Evolutionary conservation across 495 filamentous ascomycete species (phyloP), one percentile per base, ranked within the genome.

Genomic region (Bryoglossum gracile): DNA sequence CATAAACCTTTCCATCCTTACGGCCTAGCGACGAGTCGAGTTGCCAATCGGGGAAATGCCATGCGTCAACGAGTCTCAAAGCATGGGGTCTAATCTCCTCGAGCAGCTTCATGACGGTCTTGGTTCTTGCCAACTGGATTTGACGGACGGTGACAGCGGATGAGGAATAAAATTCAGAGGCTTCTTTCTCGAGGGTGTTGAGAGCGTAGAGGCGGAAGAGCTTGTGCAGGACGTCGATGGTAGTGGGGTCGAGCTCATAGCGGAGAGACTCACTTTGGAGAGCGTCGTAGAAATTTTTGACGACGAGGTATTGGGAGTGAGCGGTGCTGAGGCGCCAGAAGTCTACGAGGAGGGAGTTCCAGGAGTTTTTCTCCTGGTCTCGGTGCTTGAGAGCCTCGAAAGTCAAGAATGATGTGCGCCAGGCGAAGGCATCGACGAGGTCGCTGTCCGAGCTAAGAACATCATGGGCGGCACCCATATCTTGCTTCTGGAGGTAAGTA

Each of bases 261-360:
- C 32, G 22, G 55, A 59, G 5, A 59, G 55, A 44, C 69, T 65
- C 24, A 69, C 53, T n/a, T 66, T 65, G 70, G 35, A 86, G 72
- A n/a, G 80, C 75, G 11, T 80, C 74, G 67, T 84, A 75, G 68
- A 86, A 86, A 67, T 81, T 82, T 66, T 80, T 83, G 24, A 85
- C 80, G 0, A 83, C 68, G 17, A 84, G 66, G 56, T 84, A 84
- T 61, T 86, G 80, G 4, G 77, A 80, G 58, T 84, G 80, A 6
- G 82, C 80, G 3, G 78, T 83, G 30, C 72, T 78, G 13, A 85
- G 69, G 19, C 82, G 77, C 74, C 80, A 84, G 70, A 86, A 85
- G 64, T 86, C 81, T 25, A 86, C 79, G 19, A 86, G 71, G 9
- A 86, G 68, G 52, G 72, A 76, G 63, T 84, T 86, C 82, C 82